These are phyloP conservation scores for Neoboletus magnificus DNA, from an alignment of 768 basidiomycete genomes.

Conservation along the genomic window DNA sequence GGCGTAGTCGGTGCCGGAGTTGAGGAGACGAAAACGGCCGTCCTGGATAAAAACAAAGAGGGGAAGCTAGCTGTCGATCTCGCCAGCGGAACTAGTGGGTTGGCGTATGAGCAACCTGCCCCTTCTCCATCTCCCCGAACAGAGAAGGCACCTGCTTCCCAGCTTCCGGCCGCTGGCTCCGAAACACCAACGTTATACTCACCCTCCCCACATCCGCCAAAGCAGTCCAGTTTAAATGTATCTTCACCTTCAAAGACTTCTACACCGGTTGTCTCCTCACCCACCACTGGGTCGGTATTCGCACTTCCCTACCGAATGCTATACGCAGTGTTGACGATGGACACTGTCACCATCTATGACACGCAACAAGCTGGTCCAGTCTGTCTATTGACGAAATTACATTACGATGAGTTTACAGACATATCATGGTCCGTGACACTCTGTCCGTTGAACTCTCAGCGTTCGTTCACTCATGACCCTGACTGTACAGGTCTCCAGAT, in stretches of 20 bases:
- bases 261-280: conserved; percentile 38
- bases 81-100: conserved; percentile 32
- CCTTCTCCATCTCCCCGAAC: conserved; percentile 10
- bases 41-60: conserved; percentile 66
- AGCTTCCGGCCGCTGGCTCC: conserved; percentile 2
- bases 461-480: conserved; percentile 3
- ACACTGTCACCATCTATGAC: conserved; percentile 91
- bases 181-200: conserved; percentile 8
- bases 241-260: conserved; percentile 22
- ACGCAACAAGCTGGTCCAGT: conserved; percentile 94
- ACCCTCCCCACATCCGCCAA: conserved; percentile 13
- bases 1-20: conserved; percentile 40
- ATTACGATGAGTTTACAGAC: conserved; percentile 98
- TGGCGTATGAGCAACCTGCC: conserved; percentile 6
- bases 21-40: conserved; percentile 51
- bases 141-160: conserved; percentile 18
- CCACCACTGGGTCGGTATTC: conserved; percentile 65
- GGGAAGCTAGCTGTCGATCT: conserved; percentile 61
- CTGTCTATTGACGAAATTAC: conserved; percentile 87
- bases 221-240: conserved; percentile 8
- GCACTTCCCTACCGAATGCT: conserved; percentile 91
- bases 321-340: conserved; percentile 95
- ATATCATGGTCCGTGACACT: conserved; percentile 74
- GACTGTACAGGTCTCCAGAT: conserved; percentile 77
- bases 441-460: not conserved